Evolutionary conservation across 2,329 filamentous ascomycete species (phyloP).

Genomic region (Aaosphaeria pasadenensis): DNA sequence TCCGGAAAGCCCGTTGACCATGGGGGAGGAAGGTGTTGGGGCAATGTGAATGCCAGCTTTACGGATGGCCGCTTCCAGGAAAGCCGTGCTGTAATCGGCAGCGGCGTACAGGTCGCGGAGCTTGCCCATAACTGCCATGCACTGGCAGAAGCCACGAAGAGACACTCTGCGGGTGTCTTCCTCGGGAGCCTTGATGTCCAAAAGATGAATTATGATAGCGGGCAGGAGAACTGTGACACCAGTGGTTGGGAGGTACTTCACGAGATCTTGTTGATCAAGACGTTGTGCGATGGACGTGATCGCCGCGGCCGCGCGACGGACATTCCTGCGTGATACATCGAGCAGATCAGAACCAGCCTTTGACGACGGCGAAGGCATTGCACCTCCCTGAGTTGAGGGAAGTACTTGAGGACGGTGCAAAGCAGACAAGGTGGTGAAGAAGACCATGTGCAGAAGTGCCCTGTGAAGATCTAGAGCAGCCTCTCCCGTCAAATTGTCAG

Average conservation of each 20-base stretch:
- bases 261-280: conserved; percentile 69
- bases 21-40: conserved; percentile 28
- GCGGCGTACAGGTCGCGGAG: conserved; percentile 87
- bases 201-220: conserved; percentile 88
- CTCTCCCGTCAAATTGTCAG: conserved; percentile 58
- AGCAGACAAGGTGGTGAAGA: conserved; percentile 86
- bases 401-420: conserved; percentile 89
- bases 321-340: conserved; percentile 77
- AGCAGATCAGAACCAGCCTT: conserved; percentile 62
- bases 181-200: conserved; percentile 85
- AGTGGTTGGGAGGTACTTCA: conserved; percentile 79
- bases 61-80: conserved; percentile 86
- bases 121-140: conserved; percentile 87
- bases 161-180: conserved; percentile 69
- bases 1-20: conserved; percentile 4
- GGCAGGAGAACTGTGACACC: conserved; percentile 88
- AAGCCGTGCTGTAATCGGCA: conserved; percentile 93
- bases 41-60: conserved; percentile 78
- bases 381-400: conserved; percentile 61
- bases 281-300: conserved; percentile 83
- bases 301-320: conserved; percentile 77
- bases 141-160: conserved; percentile 79
- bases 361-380: neutral
- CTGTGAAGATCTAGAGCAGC: conserved; percentile 68
- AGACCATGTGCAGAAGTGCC: conserved; percentile 89